Base-by-base conservation (phyloP, 768 basidiomycete genomes). In the Tephrocybe sp. region DNA sequence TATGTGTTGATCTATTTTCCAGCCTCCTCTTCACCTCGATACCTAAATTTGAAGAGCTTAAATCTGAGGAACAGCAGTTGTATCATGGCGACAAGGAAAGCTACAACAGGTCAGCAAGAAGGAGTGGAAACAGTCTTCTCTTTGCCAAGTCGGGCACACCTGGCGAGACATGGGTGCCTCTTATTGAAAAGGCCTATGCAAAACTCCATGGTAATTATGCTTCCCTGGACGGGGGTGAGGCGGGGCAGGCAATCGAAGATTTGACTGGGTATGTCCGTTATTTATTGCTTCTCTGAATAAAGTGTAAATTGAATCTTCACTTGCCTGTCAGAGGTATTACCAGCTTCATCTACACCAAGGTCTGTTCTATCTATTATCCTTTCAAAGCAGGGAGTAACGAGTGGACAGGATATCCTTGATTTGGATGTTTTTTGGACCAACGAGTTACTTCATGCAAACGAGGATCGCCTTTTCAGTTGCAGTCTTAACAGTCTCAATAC, bases 121-220 rank as follows among this genome's bases (percentile, higher is more conserved):
- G 65, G 35, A 67, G 70, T 14, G 65, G 67, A 16, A 73, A 74
- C 51, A 48, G 45, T 35, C 11, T 45, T 33, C 75, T 74, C 50
- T 83, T 82, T 61, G 76, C 81, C 11, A 70, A 64, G 48, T 76
- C 75, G 6, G 71, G 66, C 1, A 71, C 72, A 6, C 66, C 76
- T 11, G 73, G 74, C 32, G 80, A 82, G 52, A 81, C 79, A 0
- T 83, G 80, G 80, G 77, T 82, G 3, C 76, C 81, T 0, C 62
- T 83, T 0, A 68, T 82, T 16, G 82, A 83, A 59, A 83, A 83
- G 55, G 81, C 80, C 2, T 83, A 74, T 49, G 81, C 81, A 0
- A 83, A 83, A 55, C 58, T 80, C 2, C 77, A 83, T 53, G 79
- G 74, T 1, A 76, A 76, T 49, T 82, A 78, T 57, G 66, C 70